Evolutionary conservation across 2,329 filamentous ascomycete genomes (phyloP), one percentile per base, ranked within the genome.

Genomic region (Hypocrella siamensis): DNA sequence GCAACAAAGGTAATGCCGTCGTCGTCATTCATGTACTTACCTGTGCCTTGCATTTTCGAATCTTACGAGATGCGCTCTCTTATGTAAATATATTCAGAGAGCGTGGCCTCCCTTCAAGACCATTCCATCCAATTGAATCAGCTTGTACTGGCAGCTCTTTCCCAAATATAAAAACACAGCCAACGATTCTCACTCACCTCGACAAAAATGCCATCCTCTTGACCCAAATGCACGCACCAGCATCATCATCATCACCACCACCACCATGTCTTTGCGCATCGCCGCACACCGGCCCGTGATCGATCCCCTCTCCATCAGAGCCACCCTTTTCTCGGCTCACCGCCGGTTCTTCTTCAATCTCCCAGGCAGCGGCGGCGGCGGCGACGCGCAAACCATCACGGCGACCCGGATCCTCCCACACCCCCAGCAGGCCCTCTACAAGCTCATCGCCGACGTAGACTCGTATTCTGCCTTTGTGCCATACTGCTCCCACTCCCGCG

Each of bases 401-500:
- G 85, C 84, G 9, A 65, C 67, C 15, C 79, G 84, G 38, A 79
- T 67, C 4, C 76, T 96, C 11, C 79, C 81, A 11, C 92, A 92
- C 62, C 59, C 75, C 1, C 62, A 74, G 19, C 46, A 56, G 4
- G 63, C 72, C 2, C 75, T 98, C 43, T 98, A 90, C 70, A 64
- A 66, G 42, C 69, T 94, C 33, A 86, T 98, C 53, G 75, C 85
- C 57, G 84, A 94, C 55, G 75, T 98, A 41, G 72, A 83, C 53
- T 74, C 73, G 40, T 98, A 98, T 69, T 63, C 68, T 24, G 53
- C 63, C 41, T 98, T 96, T 64, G 72, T 98, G n/a, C 90, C 90
- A 9, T 94, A 92, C 67, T 93, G 88, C 58, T 69, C 72, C 27
- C 64, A 63, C 28, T 86, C 81, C 24, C 68, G 65, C 38, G 84